Evolutionary conservation across 306 rosid species (phyloP), one percentile per base, ranked within the genome.

Genomic region (Arachis stenosperma): DNA sequence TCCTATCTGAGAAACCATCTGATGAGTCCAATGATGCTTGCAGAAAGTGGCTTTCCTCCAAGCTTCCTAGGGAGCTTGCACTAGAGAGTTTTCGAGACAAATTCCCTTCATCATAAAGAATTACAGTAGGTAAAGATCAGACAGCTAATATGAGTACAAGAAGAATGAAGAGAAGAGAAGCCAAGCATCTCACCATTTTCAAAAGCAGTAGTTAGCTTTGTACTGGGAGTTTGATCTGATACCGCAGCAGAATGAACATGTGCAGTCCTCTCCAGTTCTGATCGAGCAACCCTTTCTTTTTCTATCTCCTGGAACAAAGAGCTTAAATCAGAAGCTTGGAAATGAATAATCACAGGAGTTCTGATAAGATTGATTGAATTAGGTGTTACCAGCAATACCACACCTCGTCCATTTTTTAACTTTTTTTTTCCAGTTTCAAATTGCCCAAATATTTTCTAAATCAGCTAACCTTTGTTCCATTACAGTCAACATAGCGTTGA

Each of bases 21-120:
- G 97, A 90, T 42, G 97, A 88, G 76, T 88, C 98, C 82, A 95
- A 83, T 61, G 99, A 95, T 75, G 97, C 97, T 86, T 90, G 99
- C 77, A 95, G 97, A 83, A 66, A 91, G 80, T 92, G 86, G 90
- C 99, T 90, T 86, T 92, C 99, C 86, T 95, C 98, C 92, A 87
- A 78, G 88, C 88, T 92, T 59, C 92, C 99, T n/a, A 88, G 70
- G 84, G 98, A 90, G 86, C 93, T 92, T 33, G 98, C 92, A 88
- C 69, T 90, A 60, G 99, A 92, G 71, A 91, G 55, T 81, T 86
- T 88, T 14, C 90, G 87, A 61, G 92, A 80, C 86, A 90, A 80
- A 85, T 77, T 89, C 78, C 98, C 99, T 95, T 81, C 72, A 81
- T 63, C 67, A 75, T 58, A 46, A 52, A 67, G 54, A 69, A 70